phyloP scores from a whole-genome alignment of 108 stramenopile genomes.

The Conticribra weissflogii region DNA sequence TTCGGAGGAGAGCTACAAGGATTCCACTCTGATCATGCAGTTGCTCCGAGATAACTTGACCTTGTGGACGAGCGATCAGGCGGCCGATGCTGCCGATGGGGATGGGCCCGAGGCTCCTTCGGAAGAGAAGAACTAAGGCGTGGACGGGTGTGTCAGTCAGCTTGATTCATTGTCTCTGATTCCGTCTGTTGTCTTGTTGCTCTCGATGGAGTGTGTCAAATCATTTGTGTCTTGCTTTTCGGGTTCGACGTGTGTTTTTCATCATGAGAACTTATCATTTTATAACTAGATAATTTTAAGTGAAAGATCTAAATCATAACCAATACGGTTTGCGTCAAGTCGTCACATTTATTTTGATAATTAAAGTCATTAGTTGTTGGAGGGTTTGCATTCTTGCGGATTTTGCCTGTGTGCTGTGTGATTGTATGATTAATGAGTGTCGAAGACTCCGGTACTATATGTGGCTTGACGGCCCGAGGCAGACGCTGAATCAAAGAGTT shows the following conservation, averaged over 20 bases:
- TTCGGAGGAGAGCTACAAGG: slow-evolving; percentile 99
- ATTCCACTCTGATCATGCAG: slow-evolving; percentile 99
- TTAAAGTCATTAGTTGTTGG: no score
- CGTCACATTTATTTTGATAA: slow-evolving; percentile 5
- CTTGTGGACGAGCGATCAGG: slow-evolving; percentile 98
- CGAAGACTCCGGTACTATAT: no score
- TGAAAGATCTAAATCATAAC: background rate
- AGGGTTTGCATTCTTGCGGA: no score
- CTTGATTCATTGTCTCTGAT: background rate
- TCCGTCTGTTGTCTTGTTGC: background rate
- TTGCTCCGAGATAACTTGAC: slow-evolving; percentile 99
- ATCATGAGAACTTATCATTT: slow-evolving; percentile 46
- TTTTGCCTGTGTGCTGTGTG: no score
- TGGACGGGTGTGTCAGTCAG: background rate
- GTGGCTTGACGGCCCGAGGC: no score
- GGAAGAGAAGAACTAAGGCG: slow-evolving; percentile 41
- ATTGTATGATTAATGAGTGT: no score
- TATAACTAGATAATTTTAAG: background rate
- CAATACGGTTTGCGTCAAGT: background rate
- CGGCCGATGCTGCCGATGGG: slow-evolving; percentile 76
- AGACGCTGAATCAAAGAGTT: no score
- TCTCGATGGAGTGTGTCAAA: background rate
- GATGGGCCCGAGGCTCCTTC: slow-evolving; percentile 43
- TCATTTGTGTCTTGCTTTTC: slow-evolving; percentile 14
- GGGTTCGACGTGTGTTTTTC: slow-evolving; percentile 32